phyloP scores from a whole-genome alignment of 2,329 filamentous ascomycete genomes.

The Pseudocercospora crystallina region DNA sequence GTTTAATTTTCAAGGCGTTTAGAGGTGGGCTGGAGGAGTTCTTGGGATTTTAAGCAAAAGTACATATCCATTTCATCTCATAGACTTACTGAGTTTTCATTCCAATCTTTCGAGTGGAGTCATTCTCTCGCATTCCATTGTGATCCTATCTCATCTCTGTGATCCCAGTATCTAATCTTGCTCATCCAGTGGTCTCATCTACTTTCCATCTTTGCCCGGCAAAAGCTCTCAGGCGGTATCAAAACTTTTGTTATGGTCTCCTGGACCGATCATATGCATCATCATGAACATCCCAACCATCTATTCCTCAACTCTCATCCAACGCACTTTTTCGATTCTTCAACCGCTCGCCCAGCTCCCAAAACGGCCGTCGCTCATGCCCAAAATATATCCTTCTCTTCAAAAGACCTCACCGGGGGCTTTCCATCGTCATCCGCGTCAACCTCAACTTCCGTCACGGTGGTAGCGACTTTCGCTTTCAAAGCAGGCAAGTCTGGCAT shows the following conservation, averaged over 20 bases:
- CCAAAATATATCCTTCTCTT: background rate
- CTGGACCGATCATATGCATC: background rate
- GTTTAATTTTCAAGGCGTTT: background rate
- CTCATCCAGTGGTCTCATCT: background rate
- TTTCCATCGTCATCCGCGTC: no score
- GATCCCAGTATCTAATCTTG: background rate
- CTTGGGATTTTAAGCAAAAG: background rate
- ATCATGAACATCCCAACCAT: background rate
- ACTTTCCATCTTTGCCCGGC: background rate
- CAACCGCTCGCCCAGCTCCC: background rate
- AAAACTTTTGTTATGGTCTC: background rate
- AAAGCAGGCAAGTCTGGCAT: no score
- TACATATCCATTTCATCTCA: no score
- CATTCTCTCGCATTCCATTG: no score
- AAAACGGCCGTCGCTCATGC: background rate
- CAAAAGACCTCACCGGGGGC: background rate
- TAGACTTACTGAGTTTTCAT: no score
- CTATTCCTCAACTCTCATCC: background rate
- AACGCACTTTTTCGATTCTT: background rate
- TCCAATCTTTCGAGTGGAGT: no score
- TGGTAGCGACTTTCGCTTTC: no score
- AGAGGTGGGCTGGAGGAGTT: background rate
- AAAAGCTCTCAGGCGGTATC: background rate
- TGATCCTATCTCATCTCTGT: no score
- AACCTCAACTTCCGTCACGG: no score